Base-by-base conservation (phyloP, 345 rosid genomes). In the Euphorbia pulcherrima region DNA sequence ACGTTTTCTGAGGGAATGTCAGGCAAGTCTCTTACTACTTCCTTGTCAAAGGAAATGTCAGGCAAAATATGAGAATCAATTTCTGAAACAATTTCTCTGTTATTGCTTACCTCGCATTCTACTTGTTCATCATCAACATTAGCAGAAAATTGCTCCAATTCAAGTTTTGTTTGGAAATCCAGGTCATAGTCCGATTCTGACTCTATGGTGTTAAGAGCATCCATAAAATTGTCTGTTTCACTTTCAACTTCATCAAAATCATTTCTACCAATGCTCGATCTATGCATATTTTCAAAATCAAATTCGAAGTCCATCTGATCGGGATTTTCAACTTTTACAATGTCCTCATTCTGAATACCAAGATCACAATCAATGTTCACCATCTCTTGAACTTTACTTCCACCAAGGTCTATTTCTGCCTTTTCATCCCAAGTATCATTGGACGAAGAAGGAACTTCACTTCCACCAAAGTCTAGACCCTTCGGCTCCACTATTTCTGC, bases 141-240 rank as follows among this genome's bases (percentile, higher is more conserved):
- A 18, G 75, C 28, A 28, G 60, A 75, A 72, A 28, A 70, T 59
- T 70, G 82, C 73, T 70, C 66, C 69, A 72, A 78, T 70, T 79
- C 85, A 67, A 40, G 79, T 79, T 84, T 86, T 14, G 81, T 83
- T 73, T 74, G 82, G 70, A 64, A 84, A 68, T 81, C 88, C 28
- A 70, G 52, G 64, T 86, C 86, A 62, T 23, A 77, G 71, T 86
- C 93, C 23, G 88, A 89, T 85, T 88, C 99, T 1, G 88, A 79
- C 68, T 94, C 96, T 29, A 94, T 85, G 16, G 85, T 84, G 75
- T 90, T 89, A 64, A 87, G 91, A 20, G 97, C 97, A 83, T 93
- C 98, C 84, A 82, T 75, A 57, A 68, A 90, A 68, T 83, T 74
- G 44, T 90, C 98, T 46, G 84, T 74, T 78, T 90, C 97, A 53